Percentiles rank a stretch among this genome's conserved stretches.
phyloP scores from a whole-genome alignment of 148 eudicot species.

The Chenopodium suecicum region DNA sequence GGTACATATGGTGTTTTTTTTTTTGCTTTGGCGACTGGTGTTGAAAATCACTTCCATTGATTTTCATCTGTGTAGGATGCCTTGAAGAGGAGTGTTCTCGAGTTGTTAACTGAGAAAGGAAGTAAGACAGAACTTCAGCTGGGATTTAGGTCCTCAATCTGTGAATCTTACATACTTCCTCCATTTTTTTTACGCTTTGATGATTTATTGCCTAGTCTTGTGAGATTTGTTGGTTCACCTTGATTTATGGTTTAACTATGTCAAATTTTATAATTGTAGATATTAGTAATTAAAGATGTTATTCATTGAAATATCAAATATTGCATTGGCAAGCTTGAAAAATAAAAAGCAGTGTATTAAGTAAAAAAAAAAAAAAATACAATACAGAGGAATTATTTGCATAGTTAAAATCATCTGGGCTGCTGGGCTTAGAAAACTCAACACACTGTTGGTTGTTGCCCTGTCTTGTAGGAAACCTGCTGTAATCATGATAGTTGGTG shows the following conservation, averaged over 20 bases:
- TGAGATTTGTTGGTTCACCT: too few relatives aligned
- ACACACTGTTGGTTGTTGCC: constrained; percentile 10
- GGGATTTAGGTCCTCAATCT: constrained; percentile 67
- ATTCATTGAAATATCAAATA: too few relatives aligned
- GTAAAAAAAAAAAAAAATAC: too few relatives aligned
- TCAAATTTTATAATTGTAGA: too few relatives aligned
- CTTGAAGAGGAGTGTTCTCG: constrained; percentile 72
- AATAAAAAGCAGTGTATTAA: too few relatives aligned
- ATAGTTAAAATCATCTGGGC: neutral
- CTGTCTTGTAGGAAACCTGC: constrained; percentile 78
- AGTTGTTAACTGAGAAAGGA: constrained; percentile 69
- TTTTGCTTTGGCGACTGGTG: constrained; percentile 2
- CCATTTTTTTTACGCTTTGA: too few relatives aligned
- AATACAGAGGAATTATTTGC: too few relatives aligned
- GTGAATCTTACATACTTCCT: neutral
- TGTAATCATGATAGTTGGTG: constrained; percentile 94
- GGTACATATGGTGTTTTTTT: neutral
- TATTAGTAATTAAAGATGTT: too few relatives aligned
- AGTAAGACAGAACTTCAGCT: constrained; percentile 79
- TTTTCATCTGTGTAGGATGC: constrained; percentile 57
- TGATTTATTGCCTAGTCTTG: too few relatives aligned
- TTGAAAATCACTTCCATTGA: constrained; percentile 18
- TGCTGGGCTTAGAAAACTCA: neutral
- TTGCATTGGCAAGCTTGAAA: too few relatives aligned
- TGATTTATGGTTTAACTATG: too few relatives aligned